Evolutionary conservation across 805 yeast genomes (phyloP).

Genomic region (Myxozyma udenii): DNA sequence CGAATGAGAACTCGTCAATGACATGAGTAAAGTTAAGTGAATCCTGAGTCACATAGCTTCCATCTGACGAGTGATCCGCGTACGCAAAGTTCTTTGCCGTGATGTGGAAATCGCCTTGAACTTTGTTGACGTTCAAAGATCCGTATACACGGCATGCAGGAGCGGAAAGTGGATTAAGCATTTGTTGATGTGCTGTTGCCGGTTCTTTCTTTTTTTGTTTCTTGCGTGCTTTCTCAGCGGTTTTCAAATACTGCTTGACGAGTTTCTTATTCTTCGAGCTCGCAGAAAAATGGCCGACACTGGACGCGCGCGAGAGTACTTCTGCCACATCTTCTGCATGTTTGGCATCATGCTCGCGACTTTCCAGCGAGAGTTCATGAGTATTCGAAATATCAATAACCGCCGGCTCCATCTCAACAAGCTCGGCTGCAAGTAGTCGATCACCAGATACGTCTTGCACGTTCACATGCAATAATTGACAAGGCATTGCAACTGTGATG

Average conservation of each 20-base stretch:
- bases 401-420: constrained; percentile 63
- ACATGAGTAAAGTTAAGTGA: constrained; percentile 76
- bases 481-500: constrained; percentile 77
- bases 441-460: constrained; percentile 78
- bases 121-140: constrained; percentile 76
- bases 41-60: constrained; percentile 8
- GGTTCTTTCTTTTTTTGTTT: constrained; percentile 16
- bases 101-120: constrained; percentile 79
- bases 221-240: constrained; percentile 13
- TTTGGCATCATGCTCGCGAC: constrained; percentile 12
- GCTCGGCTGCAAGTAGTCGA: constrained; percentile 70
- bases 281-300: background rate
- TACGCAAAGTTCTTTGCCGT: constrained; percentile 74
- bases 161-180: background rate
- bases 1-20: constrained; percentile 84
- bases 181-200: background rate
- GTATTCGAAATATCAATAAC: constrained; percentile 19
- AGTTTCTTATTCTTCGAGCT: background rate
- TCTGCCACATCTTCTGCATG: constrained; percentile 13
- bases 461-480: constrained; percentile 69
- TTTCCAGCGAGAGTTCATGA: constrained; percentile 25
- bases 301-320: constrained; percentile 26
- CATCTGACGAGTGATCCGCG: constrained; percentile 35
- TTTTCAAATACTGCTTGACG: background rate
- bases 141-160: constrained; percentile 90